A percentile compares a stretch with the other conserved stretches of the same genome.
phyloP scores from a whole-genome alignment of 176 grass and related monocot genomes.

The Melocanna baccifera region DNA sequence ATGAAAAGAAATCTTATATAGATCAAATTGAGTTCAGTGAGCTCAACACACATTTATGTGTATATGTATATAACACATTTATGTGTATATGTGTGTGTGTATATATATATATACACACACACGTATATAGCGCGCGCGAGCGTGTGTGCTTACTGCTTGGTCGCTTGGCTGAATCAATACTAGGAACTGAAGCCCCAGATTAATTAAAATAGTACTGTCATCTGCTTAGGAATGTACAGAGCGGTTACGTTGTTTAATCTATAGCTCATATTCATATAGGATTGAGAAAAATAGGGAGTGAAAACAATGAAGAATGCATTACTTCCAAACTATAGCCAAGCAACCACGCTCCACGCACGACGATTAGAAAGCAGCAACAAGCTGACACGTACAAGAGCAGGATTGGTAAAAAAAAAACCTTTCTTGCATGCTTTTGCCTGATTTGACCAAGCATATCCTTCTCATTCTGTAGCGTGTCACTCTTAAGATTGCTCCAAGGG shows the following conservation, averaged over 20 bases:
- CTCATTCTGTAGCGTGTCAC: slow-evolving; percentile 11
- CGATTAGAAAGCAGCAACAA: background rate
- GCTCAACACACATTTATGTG: background rate
- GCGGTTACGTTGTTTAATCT: background rate
- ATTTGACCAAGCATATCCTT: background rate
- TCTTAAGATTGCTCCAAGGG: background rate
- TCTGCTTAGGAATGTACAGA: background rate
- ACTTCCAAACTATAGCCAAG: background rate
- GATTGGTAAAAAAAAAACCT: background rate
- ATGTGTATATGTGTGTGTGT: no score
- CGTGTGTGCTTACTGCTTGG: background rate
- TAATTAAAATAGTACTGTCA: background rate
- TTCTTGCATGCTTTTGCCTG: background rate
- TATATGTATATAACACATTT: no score
- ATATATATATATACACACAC: no score
- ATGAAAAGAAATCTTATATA: background rate
- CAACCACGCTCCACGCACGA: background rate
- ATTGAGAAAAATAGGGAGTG: background rate
- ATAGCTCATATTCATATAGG: background rate
- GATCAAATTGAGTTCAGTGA: background rate
- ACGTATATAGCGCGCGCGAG: no score
- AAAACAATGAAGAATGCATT: background rate
- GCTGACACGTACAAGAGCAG: slow-evolving; percentile 5
- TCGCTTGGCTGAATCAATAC: background rate
- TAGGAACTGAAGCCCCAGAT: background rate